phyloP scores from a whole-genome alignment of 768 basidiomycete genomes.

The Phaffia tasmanica region DNA sequence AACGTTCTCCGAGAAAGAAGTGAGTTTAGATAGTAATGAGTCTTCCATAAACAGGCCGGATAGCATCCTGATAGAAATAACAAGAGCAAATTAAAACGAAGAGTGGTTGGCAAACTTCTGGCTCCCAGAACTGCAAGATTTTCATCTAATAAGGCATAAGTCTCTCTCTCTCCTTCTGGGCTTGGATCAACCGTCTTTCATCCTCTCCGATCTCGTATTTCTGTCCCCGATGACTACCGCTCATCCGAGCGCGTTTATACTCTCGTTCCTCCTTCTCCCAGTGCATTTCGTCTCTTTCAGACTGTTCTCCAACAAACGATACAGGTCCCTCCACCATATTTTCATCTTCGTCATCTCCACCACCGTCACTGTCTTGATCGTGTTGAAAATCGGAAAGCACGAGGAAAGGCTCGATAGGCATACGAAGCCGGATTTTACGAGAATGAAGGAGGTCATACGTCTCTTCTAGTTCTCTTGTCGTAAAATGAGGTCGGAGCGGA shows the following conservation, averaged over 20 bases:
- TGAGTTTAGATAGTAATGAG: too few relatives aligned
- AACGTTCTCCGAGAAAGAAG: too few relatives aligned
- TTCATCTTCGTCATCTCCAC: neutral
- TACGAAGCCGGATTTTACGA: slow-evolving; percentile 36
- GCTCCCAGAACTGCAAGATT: neutral
- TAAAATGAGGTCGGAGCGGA: slow-evolving; percentile 35
- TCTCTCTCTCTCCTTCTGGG: slow-evolving; percentile 15
- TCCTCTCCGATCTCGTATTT: slow-evolving; percentile 2
- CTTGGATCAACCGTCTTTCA: slow-evolving; percentile 1
- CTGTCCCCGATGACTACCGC: too few relatives aligned
- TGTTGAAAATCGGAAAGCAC: slow-evolving; percentile 9
- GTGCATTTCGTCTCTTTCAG: too few relatives aligned
- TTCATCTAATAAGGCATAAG: slow-evolving; percentile 20
- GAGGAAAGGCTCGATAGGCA: slow-evolving; percentile 35
- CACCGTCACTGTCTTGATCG: slow-evolving; percentile 22
- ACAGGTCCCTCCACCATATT: slow-evolving; percentile 9
- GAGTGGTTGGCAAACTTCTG: too few relatives aligned
- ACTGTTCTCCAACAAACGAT: too few relatives aligned
- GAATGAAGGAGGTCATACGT: slow-evolving; percentile 39
- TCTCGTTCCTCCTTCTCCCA: too few relatives aligned
- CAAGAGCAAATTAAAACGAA: too few relatives aligned
- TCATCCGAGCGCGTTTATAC: too few relatives aligned
- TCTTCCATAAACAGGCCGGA: too few relatives aligned
- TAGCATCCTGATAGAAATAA: too few relatives aligned
- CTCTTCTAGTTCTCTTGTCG: slow-evolving; percentile 37